Conservation (phyloP, 2,329 filamentous ascomycete species). For the Verticillium longisporum region DNA sequence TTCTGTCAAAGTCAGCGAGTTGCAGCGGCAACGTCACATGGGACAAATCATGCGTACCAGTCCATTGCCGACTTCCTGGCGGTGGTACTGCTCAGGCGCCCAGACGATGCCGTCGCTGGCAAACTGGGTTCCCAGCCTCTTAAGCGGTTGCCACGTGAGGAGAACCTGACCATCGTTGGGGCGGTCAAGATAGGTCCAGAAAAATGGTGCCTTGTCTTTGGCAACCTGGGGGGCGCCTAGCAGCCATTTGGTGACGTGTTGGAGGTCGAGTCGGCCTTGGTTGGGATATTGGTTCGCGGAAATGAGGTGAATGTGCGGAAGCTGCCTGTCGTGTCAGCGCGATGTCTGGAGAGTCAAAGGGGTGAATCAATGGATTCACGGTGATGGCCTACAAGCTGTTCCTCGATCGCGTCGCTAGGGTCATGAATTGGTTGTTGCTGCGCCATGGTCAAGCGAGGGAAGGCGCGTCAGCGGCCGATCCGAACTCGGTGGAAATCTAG, state of each 20-base stretch:
- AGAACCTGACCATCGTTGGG: conserved; percentile 77
- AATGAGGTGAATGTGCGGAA: conserved; percentile 84
- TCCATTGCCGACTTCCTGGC: conserved; percentile 61
- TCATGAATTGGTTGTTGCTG: conserved; percentile 5
- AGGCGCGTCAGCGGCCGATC: not conserved
- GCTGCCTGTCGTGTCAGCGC: conserved; percentile 36
- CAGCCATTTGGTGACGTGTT: conserved; percentile 78
- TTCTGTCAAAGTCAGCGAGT: conserved; percentile 43
- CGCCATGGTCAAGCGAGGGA: conserved; percentile 8
- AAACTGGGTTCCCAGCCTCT: conserved; percentile 64
- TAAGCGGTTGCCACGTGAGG: conserved; percentile 81
- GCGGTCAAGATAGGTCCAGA: conserved; percentile 84
- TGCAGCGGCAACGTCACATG: not conserved
- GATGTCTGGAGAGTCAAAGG: conserved; percentile 1
- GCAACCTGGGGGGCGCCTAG: conserved; percentile 78
- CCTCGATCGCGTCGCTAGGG: conserved; percentile 12
- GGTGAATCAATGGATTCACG: not conserved
- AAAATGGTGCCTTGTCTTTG: conserved; percentile 78
- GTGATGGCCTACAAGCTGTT: conserved; percentile 7
- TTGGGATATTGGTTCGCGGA: conserved; percentile 76
- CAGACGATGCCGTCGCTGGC: conserved; percentile 91
- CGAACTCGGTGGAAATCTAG: not conserved
- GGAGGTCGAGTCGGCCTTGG: conserved; percentile 62
- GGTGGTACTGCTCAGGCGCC: conserved; percentile 71
- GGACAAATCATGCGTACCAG: conserved; percentile 34